Conservation (phyloP, 495 filamentous ascomycete genomes). For the Aspergillus coremiiformis region DNA sequence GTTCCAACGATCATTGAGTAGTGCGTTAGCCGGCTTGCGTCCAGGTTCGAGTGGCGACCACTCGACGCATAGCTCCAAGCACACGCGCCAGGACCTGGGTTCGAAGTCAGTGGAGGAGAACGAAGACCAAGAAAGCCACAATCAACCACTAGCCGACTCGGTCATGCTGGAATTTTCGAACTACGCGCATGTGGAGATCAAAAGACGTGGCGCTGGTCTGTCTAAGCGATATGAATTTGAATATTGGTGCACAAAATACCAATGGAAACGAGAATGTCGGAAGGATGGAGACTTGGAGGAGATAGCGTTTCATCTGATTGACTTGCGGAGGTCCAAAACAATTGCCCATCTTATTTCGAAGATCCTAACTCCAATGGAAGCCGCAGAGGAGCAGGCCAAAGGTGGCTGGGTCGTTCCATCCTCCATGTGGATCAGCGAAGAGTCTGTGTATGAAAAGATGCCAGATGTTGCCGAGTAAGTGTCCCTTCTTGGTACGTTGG, state of each 20-base stretch:
- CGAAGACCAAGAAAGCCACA: conserved; percentile 15
- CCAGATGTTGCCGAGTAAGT: conserved; percentile 93
- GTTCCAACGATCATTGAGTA: conserved; percentile 66
- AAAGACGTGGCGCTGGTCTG: conserved; percentile 58
- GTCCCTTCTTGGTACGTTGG: neutral
- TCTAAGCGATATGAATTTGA: conserved; percentile 82
- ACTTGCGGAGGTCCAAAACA: conserved; percentile 51
- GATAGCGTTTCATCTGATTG: conserved; percentile 70
- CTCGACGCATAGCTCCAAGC: conserved; percentile 8
- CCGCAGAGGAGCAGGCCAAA: conserved; percentile 62
- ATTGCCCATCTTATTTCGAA: conserved; percentile 86
- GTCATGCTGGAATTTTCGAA: conserved; percentile 93
- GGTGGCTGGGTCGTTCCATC: conserved; percentile 91
- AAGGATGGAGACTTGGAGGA: conserved; percentile 52
- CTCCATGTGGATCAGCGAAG: conserved; percentile 79
- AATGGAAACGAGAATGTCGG: conserved; percentile 69
- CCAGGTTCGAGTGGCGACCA: conserved; percentile 44
- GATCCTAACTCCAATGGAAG: conserved; percentile 59
- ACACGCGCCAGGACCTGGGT: conserved; percentile 51
- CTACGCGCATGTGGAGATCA: conserved; percentile 87
- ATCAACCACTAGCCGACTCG: conserved; percentile 52
- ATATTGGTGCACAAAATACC: conserved; percentile 83
- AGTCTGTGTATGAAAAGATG: conserved; percentile 53
- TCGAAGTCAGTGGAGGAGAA: conserved; percentile 48
- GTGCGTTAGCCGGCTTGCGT: conserved; percentile 61